Evolutionary conservation across 2,329 filamentous ascomycete species (phyloP).

Genomic region (Claviceps paspali): DNA sequence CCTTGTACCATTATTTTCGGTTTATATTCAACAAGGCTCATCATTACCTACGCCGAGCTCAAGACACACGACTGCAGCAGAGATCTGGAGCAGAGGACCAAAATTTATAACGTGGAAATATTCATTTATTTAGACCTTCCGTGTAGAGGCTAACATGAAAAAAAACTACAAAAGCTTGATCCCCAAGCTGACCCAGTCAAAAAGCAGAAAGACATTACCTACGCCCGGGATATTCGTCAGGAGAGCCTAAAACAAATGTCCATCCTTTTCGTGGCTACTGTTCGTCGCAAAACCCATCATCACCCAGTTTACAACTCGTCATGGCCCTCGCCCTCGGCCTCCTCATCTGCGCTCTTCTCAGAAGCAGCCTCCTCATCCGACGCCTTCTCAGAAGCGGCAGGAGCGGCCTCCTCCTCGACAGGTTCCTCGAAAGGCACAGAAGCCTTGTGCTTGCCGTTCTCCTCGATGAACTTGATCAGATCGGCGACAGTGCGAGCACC

Average conservation of each 20-base stretch:
- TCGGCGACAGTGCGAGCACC: constrained; percentile 85
- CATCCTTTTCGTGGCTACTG: constrained; percentile 8
- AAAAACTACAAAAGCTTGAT: constrained; percentile 13
- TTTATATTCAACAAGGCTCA: too few relatives aligned
- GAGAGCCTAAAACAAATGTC: constrained; percentile 14
- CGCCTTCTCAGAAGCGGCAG: constrained; percentile 35
- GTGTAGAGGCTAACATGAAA: constrained; percentile 8
- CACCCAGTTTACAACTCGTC: constrained; percentile 60
- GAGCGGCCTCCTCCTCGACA: constrained; percentile 40
- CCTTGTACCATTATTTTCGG: too few relatives aligned
- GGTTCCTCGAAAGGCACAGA: constrained; percentile 44
- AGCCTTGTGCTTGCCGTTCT: constrained; percentile 84
- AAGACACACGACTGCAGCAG: too few relatives aligned
- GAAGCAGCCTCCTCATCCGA: constrained; percentile 29
- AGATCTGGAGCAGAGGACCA: too few relatives aligned
- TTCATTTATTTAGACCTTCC: constrained; percentile 5
- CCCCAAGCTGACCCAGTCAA: constrained; percentile 7
- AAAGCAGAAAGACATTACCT: constrained; percentile 12
- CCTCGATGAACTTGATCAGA: constrained; percentile 78
- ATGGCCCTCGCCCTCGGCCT: constrained; percentile 28
- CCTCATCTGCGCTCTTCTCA: constrained; percentile 21
- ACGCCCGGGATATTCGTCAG: constrained; percentile 19
- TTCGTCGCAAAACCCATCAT: constrained; percentile 1
- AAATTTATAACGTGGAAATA: too few relatives aligned
- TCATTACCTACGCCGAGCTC: too few relatives aligned